These are phyloP conservation scores for Chalciporus chontae DNA, from an alignment of 768 basidiomycete species.

Conservation along the genomic window DNA sequence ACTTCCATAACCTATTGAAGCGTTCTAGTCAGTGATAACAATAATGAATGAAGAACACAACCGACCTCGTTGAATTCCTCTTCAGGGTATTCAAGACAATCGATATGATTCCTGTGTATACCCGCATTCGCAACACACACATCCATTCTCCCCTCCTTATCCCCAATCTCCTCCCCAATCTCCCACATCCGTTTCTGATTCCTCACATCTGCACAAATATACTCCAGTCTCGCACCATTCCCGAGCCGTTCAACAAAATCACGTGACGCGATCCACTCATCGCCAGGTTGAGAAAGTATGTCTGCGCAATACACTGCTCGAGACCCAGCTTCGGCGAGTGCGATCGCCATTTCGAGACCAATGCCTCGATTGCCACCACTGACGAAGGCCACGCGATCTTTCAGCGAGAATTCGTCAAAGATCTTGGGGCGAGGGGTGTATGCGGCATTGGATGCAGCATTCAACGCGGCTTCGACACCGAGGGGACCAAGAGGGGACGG, in stretches of 20 bases:
- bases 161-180: constrained; percentile 54
- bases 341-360: constrained; percentile 79
- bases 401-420: constrained; percentile 56
- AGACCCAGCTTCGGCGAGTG: constrained; percentile 70
- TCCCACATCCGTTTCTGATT: constrained; percentile 61
- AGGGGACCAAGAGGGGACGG: constrained; percentile 56
- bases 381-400: constrained; percentile 56
- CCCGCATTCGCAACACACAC: constrained; percentile 80
- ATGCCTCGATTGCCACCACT: constrained; percentile 67
- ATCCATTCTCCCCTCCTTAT: constrained; percentile 68
- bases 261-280: constrained; percentile 55
- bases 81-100: constrained; percentile 64
- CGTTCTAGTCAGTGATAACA: background rate
- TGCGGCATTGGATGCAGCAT: constrained; percentile 35
- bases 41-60: background rate
- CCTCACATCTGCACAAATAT: constrained; percentile 61
- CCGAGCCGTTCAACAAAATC: constrained; percentile 49
- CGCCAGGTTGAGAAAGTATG: constrained; percentile 50
- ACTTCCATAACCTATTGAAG: constrained; percentile 54
- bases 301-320: constrained; percentile 68
- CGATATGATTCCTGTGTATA: constrained; percentile 53
- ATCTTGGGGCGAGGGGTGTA: constrained; percentile 44
- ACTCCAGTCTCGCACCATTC: constrained; percentile 48
- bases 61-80: constrained; percentile 56
- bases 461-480: constrained; percentile 58